These are phyloP conservation scores for Setomelanomma holmii DNA, from an alignment of 2,329 filamentous ascomycete genomes.

Conservation along the genomic window DNA sequence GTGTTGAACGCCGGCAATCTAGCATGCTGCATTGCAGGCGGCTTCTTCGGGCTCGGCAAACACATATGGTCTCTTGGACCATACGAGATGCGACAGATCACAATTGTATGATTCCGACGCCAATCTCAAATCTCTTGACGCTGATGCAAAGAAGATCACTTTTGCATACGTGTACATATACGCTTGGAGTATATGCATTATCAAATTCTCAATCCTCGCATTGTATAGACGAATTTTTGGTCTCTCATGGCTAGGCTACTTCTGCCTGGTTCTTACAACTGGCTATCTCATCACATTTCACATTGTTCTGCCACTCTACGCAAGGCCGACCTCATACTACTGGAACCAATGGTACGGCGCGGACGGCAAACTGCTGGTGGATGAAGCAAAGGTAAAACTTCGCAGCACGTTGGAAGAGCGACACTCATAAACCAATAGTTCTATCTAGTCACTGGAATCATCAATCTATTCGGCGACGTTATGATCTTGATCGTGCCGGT, in stretches of 20 bases:
- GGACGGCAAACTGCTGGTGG: constrained; percentile 19
- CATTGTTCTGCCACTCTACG: constrained; percentile 27
- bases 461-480: constrained; percentile 33
- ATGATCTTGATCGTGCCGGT: constrained; percentile 21
- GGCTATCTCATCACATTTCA: constrained; percentile 29
- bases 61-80: constrained; percentile 31
- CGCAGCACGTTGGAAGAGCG: no score
- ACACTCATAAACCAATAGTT: constrained; percentile 19
- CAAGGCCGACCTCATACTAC: constrained; percentile 23
- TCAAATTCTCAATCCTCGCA: constrained; percentile 36
- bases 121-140: not conserved
- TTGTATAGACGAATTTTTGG: constrained; percentile 37
- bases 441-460: constrained; percentile 31
- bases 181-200: constrained; percentile 33
- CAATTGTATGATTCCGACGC: constrained; percentile 19
- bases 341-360: constrained; percentile 29
- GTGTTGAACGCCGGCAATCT: constrained; percentile 30
- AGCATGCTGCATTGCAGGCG: constrained; percentile 35
- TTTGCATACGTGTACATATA: constrained; percentile 37
- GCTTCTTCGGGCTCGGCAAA: constrained; percentile 32
- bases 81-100: constrained; percentile 34
- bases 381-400: constrained; percentile 26
- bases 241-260: constrained; percentile 30
- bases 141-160: constrained; percentile 23
- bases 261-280: constrained; percentile 22